Percentiles rank a stretch among this genome's conserved stretches.
Conservation (phyloP, 2,329 filamentous ascomycete genomes). For the Botrytis pseudocinerea region DNA sequence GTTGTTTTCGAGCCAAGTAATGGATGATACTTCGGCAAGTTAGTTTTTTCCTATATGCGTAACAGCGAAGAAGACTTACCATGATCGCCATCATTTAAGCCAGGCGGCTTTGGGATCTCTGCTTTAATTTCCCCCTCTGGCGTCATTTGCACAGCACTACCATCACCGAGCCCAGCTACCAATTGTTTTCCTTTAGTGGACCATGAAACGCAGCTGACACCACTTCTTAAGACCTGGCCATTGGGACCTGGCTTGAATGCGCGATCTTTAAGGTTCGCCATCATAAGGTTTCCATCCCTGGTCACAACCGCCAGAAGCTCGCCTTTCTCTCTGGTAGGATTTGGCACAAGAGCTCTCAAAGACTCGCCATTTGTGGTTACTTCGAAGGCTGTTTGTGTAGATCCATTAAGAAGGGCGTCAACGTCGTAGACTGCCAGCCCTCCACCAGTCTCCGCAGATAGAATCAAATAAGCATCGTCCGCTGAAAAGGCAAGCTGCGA, state of each 20-base stretch:
- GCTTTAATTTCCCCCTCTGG: conserved; percentile 76
- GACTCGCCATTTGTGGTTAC: conserved; percentile 73
- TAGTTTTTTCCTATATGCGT: conserved; percentile 34
- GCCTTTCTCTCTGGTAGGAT: conserved; percentile 72
- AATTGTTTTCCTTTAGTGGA: conserved; percentile 92
- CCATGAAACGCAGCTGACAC: conserved; percentile 86
- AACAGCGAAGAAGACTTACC: conserved; percentile 52
- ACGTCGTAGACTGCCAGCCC: conserved; percentile 84
- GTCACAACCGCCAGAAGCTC: conserved; percentile 81
- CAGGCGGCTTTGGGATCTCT: conserved; percentile 74
- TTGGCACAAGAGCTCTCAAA: conserved; percentile 74
- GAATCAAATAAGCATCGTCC: conserved; percentile 81
- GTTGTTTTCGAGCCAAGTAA: conserved; percentile 87
- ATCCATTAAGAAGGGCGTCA: conserved; percentile 63
- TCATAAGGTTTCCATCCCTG: conserved; percentile 73
- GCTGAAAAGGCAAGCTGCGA: conserved; percentile 89
- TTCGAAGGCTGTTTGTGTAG: conserved; percentile 69
- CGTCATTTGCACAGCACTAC: conserved; percentile 79
- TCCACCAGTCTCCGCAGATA: conserved; percentile 78
- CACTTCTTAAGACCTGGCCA: conserved; percentile 67
- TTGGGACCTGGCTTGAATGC: conserved; percentile 57
- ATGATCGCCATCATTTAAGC: conserved; percentile 62
- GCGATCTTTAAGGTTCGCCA: conserved; percentile 75
- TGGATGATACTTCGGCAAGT: conserved; percentile 62
- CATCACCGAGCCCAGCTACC: conserved; percentile 80